Conservation (phyloP, 495 filamentous ascomycete species). For the Glarea lozoyensis region DNA sequence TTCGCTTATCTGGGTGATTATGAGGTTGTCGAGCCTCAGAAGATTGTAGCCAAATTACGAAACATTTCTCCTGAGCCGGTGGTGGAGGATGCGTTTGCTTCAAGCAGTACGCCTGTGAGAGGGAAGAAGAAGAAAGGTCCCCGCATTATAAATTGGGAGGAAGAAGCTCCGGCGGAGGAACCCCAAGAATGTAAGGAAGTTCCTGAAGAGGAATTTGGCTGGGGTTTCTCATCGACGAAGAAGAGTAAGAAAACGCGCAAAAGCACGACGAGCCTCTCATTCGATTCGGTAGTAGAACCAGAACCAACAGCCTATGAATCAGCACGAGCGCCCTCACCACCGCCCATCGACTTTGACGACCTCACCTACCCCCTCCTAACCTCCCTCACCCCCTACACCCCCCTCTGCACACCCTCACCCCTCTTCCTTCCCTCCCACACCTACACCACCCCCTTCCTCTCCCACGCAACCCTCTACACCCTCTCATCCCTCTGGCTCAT, state of each 20-base stretch:
- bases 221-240: neutral
- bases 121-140: neutral
- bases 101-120: neutral
- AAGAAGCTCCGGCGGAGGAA: neutral
- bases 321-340: slow-evolving; percentile 12
- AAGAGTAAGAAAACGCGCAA: slow-evolving; percentile 1
- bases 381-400: slow-evolving; percentile 1
- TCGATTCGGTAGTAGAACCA: neutral
- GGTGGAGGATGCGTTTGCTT: neutral
- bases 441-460: slow-evolving; percentile 20
- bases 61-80: neutral
- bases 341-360: slow-evolving; percentile 16
- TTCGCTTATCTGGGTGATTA: neutral
- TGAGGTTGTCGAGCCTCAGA: neutral
- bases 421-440: slow-evolving; percentile 8
- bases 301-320: neutral
- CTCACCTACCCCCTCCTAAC: slow-evolving; percentile 6
- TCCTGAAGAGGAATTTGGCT: neutral
- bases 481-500: slow-evolving; percentile 15
- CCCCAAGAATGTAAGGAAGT: neutral
- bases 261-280: neutral
- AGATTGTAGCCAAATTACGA: neutral
- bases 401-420: slow-evolving; percentile 3
- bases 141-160: too few relatives aligned
- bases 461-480: slow-evolving; percentile 23